These are phyloP conservation scores for Ganoderma boninense DNA, from an alignment of 1,284 basidiomycete species.

Conservation along the genomic window DNA sequence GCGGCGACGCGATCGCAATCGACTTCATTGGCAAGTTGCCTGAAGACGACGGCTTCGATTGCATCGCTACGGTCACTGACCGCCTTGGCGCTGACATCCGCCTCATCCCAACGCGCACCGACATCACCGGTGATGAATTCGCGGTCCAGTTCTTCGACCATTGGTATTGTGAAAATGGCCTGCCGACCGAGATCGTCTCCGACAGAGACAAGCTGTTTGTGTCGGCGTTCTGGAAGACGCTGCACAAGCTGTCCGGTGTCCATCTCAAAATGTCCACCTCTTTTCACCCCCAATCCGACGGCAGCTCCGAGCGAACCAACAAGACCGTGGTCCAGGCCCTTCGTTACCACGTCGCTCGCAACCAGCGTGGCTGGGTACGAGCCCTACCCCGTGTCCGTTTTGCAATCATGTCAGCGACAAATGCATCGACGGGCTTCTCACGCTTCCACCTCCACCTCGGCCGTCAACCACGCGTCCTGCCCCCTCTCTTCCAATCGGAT, in stretches of 20 bases:
- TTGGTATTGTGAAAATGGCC: constrained; percentile 53
- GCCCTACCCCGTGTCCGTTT: constrained; percentile 48
- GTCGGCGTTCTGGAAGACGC: constrained; percentile 50
- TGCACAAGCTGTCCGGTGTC: constrained; percentile 45
- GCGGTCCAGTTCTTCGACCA: constrained; percentile 44
- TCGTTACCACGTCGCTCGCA: constrained; percentile 45
- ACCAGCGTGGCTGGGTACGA: constrained; percentile 53
- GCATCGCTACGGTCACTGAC: constrained; percentile 48
- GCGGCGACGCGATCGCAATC: constrained; percentile 44
- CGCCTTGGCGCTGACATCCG: constrained; percentile 47
- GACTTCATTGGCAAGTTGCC: constrained; percentile 55
- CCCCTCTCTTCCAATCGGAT: constrained; percentile 38
- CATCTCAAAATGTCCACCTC: constrained; percentile 50
- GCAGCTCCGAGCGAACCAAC: constrained; percentile 32
- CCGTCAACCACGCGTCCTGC: too few relatives aligned
- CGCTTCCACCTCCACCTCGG: constrained; percentile 46
- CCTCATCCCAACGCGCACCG: constrained; percentile 40
- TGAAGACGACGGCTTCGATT: constrained; percentile 44
- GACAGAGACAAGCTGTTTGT: constrained; percentile 50
- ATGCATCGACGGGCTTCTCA: constrained; percentile 43
- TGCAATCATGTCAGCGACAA: constrained; percentile 47
- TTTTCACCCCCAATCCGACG: constrained; percentile 52
- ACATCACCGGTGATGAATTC: constrained; percentile 43
- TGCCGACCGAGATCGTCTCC: constrained; percentile 47
- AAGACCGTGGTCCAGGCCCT: constrained; percentile 44